These are phyloP conservation scores for Auriscalpium microsporum DNA, from an alignment of 768 basidiomycete genomes.

Conservation along the genomic window DNA sequence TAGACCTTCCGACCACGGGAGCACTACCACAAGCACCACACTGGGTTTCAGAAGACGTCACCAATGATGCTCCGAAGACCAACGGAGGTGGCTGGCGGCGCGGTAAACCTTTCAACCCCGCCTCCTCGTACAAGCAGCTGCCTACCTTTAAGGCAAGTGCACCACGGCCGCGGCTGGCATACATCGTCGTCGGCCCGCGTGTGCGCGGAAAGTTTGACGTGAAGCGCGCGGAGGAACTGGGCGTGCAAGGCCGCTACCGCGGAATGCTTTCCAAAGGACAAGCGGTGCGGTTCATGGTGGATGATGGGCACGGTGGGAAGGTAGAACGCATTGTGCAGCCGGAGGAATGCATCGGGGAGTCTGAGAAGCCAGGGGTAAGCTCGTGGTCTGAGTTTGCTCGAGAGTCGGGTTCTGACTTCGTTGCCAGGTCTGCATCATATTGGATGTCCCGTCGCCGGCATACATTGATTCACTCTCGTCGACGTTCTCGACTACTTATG, in stretches of 20 bases:
- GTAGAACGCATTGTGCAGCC: constrained; percentile 44
- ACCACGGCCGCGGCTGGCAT: constrained; percentile 21
- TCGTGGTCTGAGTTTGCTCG: not conserved
- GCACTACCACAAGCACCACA: constrained; percentile 8
- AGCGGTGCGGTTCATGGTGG: constrained; percentile 45
- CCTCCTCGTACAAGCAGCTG: constrained; percentile 4
- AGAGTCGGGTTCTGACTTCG: not conserved
- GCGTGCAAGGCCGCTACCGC: constrained; percentile 58
- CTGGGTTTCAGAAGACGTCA: constrained; percentile 2
- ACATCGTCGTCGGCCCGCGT: constrained; percentile 35
- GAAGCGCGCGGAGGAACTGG: constrained; percentile 51
- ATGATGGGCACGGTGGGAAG: constrained; percentile 34
- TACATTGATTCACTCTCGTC: constrained; percentile 47
- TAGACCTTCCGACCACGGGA: not conserved
- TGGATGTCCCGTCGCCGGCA: constrained; percentile 60
- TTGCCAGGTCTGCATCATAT: constrained; percentile 49
- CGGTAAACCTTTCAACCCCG: constrained; percentile 2
- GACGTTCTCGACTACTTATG: constrained; percentile 36
- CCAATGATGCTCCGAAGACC: not conserved
- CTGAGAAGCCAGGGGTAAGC: constrained; percentile 40
- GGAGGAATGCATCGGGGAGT: constrained; percentile 51
- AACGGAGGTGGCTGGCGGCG: not conserved
- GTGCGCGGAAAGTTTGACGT: constrained; percentile 65
- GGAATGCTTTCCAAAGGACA: constrained; percentile 56
- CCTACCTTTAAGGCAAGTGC: not conserved